phyloP scores from a whole-genome alignment of 2,329 filamentous ascomycete genomes.

The Pseudopithomyces maydicus region DNA sequence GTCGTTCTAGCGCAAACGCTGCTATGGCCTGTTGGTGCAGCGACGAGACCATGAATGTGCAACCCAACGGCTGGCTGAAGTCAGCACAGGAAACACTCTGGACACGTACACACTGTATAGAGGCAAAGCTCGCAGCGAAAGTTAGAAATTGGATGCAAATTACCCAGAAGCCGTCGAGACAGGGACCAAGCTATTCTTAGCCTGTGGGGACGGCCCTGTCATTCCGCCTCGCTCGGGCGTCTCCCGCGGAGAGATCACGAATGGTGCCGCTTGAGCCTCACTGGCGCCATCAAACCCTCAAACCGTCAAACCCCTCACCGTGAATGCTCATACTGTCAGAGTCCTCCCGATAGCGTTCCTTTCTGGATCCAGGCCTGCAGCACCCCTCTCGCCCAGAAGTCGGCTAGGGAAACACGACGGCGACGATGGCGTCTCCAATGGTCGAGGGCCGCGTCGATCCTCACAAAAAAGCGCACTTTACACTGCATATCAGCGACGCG shows the following conservation, averaged over 20 bases:
- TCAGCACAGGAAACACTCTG: no score
- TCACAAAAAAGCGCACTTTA: slow-evolving; percentile 46
- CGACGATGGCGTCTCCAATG: slow-evolving; percentile 44
- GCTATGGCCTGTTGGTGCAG: no score
- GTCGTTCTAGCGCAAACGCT: no score
- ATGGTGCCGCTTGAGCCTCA: slow-evolving; percentile 1
- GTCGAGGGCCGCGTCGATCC: slow-evolving; percentile 44
- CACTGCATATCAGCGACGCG: slow-evolving; percentile 41
- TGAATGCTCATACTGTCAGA: neutral
- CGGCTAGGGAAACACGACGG: neutral
- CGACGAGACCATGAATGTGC: no score
- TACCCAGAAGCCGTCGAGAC: no score
- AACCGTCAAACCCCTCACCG: neutral
- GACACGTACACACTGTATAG: no score
- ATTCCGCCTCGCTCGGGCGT: no score
- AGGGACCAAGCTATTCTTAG: no score
- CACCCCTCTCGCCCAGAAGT: neutral
- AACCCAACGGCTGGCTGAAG: no score
- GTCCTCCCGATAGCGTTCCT: neutral
- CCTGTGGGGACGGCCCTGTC: no score
- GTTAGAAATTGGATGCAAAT: neutral
- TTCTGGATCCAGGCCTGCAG: neutral
- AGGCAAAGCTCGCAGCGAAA: neutral
- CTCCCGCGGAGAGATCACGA: neutral
- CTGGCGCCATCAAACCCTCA: neutral